A percentile compares a stretch with the other conserved stretches of the same genome.
phyloP scores from a whole-genome alignment of 2,329 filamentous ascomycete species.

The Rhinocladiella similis region DNA sequence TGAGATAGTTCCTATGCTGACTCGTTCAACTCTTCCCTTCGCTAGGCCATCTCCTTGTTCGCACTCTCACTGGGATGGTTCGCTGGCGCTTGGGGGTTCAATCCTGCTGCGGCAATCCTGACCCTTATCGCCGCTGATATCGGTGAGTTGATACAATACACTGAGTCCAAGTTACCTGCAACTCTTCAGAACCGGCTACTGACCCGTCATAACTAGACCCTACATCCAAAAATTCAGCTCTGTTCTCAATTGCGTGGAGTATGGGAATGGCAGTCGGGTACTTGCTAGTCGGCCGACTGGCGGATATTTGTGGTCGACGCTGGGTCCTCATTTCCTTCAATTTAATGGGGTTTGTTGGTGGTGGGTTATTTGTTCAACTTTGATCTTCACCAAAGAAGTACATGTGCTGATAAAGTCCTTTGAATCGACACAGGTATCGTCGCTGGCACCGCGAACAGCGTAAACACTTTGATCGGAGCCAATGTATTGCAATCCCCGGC shows the following conservation, averaged over 20 bases:
- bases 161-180: too few relatives aligned
- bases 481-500: too few relatives aligned
- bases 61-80: neutral
- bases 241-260: constrained; percentile 18
- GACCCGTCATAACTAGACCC: neutral
- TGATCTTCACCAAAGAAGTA: too few relatives aligned
- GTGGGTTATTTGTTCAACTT: too few relatives aligned
- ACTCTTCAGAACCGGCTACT: too few relatives aligned
- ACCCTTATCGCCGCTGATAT: constrained; percentile 13
- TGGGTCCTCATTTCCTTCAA: constrained; percentile 18
- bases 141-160: constrained; percentile 1
- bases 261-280: constrained; percentile 7
- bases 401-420: too few relatives aligned
- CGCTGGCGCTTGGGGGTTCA: constrained; percentile 12
- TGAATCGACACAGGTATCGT: constrained; percentile 21
- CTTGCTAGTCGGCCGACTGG: constrained; percentile 15
- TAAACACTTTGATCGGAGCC: constrained; percentile 34
- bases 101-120: constrained; percentile 21
- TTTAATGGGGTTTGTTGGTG: neutral
- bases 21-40: too few relatives aligned
- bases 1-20: too few relatives aligned
- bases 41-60: too few relatives aligned
- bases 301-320: constrained; percentile 14
- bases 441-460: constrained; percentile 32
- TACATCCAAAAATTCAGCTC: neutral